Percentiles rank a stretch among this genome's conserved stretches.
These are phyloP conservation scores for Obba rivulosa DNA, from an alignment of 768 basidiomycete species.

Conservation along the genomic window DNA sequence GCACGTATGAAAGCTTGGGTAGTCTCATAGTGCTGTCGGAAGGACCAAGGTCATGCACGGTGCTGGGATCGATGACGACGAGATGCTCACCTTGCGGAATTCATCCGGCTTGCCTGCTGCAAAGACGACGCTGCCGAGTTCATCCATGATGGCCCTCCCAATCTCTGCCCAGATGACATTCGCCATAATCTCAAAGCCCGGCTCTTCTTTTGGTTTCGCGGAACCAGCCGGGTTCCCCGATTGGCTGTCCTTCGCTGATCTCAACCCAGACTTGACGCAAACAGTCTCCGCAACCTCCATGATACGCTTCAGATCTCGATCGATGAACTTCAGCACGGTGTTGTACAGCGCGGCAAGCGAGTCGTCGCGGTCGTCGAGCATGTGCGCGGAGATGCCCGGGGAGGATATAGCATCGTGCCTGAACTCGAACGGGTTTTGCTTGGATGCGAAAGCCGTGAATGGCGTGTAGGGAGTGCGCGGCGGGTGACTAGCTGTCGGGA, in stretches of 20 bases:
- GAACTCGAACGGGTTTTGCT: conserved; percentile 33
- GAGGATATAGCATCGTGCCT: conserved; percentile 20
- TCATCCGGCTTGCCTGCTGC: conserved; percentile 89
- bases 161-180: conserved; percentile 89
- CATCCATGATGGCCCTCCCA: conserved; percentile 73
- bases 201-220: conserved; percentile 5
- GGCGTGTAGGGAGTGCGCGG: conserved; percentile 54
- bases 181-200: conserved; percentile 77
- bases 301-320: conserved; percentile 65
- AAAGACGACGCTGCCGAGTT: conserved; percentile 79
- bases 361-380: conserved; percentile 63
- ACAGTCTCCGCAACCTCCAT: conserved; percentile 75
- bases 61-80: too few species aligned
- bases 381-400: conserved; percentile 32
- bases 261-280: conserved; percentile 40
- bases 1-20: conserved; percentile 79
- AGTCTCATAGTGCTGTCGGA: conserved; percentile 70
- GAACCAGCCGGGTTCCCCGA: not conserved
- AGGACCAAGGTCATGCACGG: not conserved
- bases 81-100: conserved; percentile 67
- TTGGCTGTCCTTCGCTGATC: not conserved
- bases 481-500: conserved; percentile 40
- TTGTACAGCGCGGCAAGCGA: conserved; percentile 76
- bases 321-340: conserved; percentile 74
- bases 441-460: conserved; percentile 41